phyloP scores from a whole-genome alignment of 768 basidiomycete species.

The Kwoniella pini region DNA sequence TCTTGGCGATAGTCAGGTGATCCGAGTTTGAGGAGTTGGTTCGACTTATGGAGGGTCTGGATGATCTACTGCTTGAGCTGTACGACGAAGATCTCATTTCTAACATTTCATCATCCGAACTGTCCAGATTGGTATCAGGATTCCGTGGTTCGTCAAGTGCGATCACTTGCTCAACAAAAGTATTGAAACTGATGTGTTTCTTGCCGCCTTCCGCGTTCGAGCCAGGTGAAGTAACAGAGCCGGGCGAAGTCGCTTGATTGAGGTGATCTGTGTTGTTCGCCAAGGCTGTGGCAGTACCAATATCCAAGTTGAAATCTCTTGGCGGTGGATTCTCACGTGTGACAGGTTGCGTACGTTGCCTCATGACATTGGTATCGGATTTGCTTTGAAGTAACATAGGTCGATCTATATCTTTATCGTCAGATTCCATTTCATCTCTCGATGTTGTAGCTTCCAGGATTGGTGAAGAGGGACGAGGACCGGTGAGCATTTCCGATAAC shows the following conservation, averaged over 20 bases:
- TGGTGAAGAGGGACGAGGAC: conserved; percentile 67
- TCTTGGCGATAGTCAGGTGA: conserved; percentile 69
- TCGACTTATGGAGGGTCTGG: conserved; percentile 46
- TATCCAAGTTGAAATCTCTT: conserved; percentile 57
- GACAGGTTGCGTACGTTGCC: conserved; percentile 19
- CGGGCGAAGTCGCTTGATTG: conserved; percentile 1
- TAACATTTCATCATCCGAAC: conserved; percentile 61
- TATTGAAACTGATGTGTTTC: conserved; percentile 95
- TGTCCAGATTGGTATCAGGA: conserved; percentile 27
- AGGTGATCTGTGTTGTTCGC: conserved; percentile 42
- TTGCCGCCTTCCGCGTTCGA: conserved; percentile 55
- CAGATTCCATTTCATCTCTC: conserved; percentile 54
- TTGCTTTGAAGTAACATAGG: conserved; percentile 76
- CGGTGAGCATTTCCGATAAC: conserved; percentile 81
- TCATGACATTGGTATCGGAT: conserved; percentile 78
- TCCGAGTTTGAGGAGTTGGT: conserved; percentile 55
- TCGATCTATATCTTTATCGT: conserved; percentile 59
- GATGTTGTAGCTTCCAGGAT: conserved; percentile 59
- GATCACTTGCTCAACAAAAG: conserved; percentile 95
- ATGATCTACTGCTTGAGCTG: conserved; percentile 37
- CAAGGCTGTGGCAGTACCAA: conserved; percentile 34
- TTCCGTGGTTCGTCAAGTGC: conserved; percentile 56
- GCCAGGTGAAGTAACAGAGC: not conserved
- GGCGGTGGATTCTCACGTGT: conserved; percentile 66
- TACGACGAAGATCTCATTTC: conserved; percentile 63